Evolutionary conservation across 805 yeast genomes (phyloP), one percentile per base, ranked within the genome.

Genomic region (Phaffomyces opuntiae): DNA sequence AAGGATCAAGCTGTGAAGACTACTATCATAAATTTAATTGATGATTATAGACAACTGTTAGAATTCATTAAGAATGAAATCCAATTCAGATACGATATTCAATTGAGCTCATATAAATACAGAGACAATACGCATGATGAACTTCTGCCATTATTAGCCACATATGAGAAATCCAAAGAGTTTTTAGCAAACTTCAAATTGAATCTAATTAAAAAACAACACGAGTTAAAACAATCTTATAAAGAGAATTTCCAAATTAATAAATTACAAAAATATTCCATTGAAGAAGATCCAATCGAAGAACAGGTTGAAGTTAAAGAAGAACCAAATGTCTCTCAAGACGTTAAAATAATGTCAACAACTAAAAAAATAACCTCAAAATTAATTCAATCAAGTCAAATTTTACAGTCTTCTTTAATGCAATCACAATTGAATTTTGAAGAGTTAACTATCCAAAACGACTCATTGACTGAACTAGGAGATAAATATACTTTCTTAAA

Each of bases 391-490:
- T 57, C 63, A 5, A 49, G 54, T 16, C 57, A 55, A 40, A 44
- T 57, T 8, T 39, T 59, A 34, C 63, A 59, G 35, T 44, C 56
- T 1, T 49, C 62, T 9, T 38, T 59, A 27, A 40, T 59, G 16
- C 61, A 57, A 40, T 53, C 59, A 1, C 55, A 55, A 38, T 41
- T 59, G 21, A 59, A 57, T 34, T 26, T 59, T 11, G 60, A 57
- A 2, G 62, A 57, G 19, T 39, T 59, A 26, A 54, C 52, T 11
- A 49, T 48, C 3, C 63, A 59, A 38, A 50, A 49, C 14, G 55
- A 56, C 21, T 48, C 56, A 0, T 39, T 59, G 17, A 24, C 44
- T 2, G 47, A 43, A 8, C 38, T 56, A 17, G 47, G 56, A 1
- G 54, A 53, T 9, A 53, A 49, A 21, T 55, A 59, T 43, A 48